These are phyloP conservation scores for Hura crepitans DNA, from an alignment of 441 rosid genomes.

Conservation along the genomic window DNA sequence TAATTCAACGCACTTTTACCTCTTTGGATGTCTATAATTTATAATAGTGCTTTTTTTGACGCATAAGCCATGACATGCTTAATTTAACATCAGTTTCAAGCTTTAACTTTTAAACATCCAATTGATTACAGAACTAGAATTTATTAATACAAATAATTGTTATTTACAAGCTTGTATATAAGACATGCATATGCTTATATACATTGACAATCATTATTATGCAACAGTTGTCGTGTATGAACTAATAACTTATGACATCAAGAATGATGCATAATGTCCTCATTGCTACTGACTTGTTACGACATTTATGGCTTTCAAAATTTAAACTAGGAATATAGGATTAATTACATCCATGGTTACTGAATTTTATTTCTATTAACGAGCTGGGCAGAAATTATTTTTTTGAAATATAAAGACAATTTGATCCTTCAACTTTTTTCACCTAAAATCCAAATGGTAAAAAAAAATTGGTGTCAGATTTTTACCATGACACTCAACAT, in stretches of 20 bases:
- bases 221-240: neutral
- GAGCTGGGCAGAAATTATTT: too few relatives aligned
- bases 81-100: conserved; percentile 5
- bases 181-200: neutral
- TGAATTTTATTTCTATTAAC: too few relatives aligned
- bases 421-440: too few relatives aligned
- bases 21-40: neutral
- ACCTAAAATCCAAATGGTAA: too few relatives aligned
- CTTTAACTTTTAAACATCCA: neutral
- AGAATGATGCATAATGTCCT: neutral
- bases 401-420: too few relatives aligned
- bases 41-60: neutral
- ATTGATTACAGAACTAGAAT: neutral
- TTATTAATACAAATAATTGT: neutral
- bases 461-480: too few relatives aligned
- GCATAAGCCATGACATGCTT: neutral
- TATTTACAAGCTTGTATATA: neutral
- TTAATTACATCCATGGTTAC: too few relatives aligned
- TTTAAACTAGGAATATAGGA: neutral
- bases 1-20: neutral
- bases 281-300: neutral
- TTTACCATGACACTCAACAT: neutral
- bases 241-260: neutral
- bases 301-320: neutral
- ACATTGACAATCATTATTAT: neutral